Percentiles rank a stretch among this genome's conserved stretches.
Conservation (phyloP, 2,329 filamentous ascomycete genomes). For the Neofusicoccum ribis region DNA sequence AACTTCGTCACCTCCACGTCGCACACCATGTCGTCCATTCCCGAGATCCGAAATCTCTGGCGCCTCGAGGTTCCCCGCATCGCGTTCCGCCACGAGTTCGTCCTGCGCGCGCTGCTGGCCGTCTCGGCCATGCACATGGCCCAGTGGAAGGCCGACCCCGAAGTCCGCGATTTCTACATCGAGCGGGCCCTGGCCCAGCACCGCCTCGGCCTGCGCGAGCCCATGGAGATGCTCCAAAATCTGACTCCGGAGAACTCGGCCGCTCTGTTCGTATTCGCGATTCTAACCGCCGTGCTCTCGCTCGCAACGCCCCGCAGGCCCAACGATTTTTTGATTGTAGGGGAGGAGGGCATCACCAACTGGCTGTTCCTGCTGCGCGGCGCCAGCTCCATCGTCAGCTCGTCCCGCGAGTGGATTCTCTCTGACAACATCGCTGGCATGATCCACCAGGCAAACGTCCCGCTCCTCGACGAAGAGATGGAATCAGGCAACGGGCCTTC, state of each 20-base stretch:
- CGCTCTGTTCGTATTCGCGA: neutral
- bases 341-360: neutral
- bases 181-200: slow-evolving; percentile 1
- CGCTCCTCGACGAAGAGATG: neutral
- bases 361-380: slow-evolving; percentile 14
- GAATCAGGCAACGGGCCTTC: slow-evolving; percentile 20
- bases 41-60: slow-evolving; percentile 26
- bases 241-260: neutral
- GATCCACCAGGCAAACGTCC: neutral
- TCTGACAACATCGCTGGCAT: slow-evolving; percentile 7
- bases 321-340: slow-evolving; percentile 7
- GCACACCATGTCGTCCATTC: slow-evolving; percentile 25
- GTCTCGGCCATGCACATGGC: slow-evolving; percentile 49
- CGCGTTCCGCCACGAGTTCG: slow-evolving; percentile 44
- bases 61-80: slow-evolving; percentile 30
- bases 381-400: neutral
- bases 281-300: neutral
- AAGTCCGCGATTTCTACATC: neutral
- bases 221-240: slow-evolving; percentile 5
- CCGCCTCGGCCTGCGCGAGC: neutral
- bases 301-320: slow-evolving; percentile 2
- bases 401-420: neutral
- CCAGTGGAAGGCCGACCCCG: slow-evolving; percentile 27
- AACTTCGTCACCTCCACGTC: slow-evolving; percentile 34
- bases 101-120: slow-evolving; percentile 46